Evolutionary conservation across 2,329 filamentous ascomycete genomes (phyloP).

Genomic region (Venturia carpophila): DNA sequence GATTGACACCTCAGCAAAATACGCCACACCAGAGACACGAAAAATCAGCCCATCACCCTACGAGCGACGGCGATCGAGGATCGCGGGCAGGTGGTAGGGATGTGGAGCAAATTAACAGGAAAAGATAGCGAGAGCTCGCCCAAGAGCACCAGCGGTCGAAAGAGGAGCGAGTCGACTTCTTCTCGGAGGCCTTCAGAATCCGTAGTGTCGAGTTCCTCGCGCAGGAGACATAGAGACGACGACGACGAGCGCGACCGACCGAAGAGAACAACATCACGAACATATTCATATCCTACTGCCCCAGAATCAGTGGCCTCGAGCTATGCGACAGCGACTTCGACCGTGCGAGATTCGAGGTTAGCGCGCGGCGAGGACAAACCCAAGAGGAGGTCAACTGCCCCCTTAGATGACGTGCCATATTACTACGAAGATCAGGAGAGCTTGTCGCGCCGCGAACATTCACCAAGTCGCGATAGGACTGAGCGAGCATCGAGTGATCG

Average conservation of each 20-base stretch:
- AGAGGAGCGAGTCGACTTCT: constrained; percentile 3
- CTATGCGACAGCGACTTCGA: constrained; percentile 32
- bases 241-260: constrained; percentile 21
- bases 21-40: constrained; percentile 3
- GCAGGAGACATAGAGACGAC: constrained; percentile 1
- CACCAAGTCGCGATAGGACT: constrained; percentile 28
- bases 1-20: constrained; percentile 1
- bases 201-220: not conserved
- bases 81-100: not conserved
- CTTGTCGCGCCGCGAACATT: constrained; percentile 21
- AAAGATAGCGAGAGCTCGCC: constrained; percentile 8
- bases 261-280: constrained; percentile 21
- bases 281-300: constrained; percentile 25
- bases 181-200: constrained; percentile 6
- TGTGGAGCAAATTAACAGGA: constrained; percentile 9
- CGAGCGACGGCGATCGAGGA: not conserved
- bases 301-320: constrained; percentile 29
- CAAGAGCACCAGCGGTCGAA: not conserved
- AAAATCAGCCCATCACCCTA: not conserved
- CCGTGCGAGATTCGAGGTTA: constrained; percentile 24
- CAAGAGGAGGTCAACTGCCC: constrained; percentile 20
- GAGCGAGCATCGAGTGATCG: constrained; percentile 28
- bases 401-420: constrained; percentile 22
- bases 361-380: constrained; percentile 27
- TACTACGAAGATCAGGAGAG: constrained; percentile 20